Percentiles rank a stretch among this genome's conserved stretches.
phyloP scores from a whole-genome alignment of 1,139 yeast genomes.

The Pichia sp. region DNA sequence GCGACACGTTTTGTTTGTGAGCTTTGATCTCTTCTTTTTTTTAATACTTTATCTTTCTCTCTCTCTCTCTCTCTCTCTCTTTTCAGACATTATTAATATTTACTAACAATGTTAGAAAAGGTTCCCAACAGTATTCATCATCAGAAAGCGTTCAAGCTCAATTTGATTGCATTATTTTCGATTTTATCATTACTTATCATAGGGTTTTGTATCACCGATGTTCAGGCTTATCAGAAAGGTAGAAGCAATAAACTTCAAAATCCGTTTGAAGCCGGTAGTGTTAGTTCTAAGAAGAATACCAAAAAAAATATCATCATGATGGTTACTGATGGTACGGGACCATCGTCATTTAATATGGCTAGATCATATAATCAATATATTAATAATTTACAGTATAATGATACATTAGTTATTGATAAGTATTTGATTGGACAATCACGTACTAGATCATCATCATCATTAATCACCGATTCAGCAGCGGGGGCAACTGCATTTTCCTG shows the following conservation, averaged over 20 bases:
- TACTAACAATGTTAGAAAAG: neutral
- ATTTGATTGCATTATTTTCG: neutral
- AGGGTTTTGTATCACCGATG: slow-evolving; percentile 2
- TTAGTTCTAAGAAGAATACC: neutral
- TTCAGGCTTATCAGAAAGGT: neutral
- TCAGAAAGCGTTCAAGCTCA: neutral
- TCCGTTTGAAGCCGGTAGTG: neutral
- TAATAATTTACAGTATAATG: slow-evolving; percentile 44
- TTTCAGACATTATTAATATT: neutral
- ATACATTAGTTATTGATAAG: slow-evolving; percentile 54
- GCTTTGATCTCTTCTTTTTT: neutral
- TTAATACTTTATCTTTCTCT: neutral
- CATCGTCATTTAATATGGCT: slow-evolving; percentile 70
- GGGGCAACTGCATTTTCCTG: slow-evolving; percentile 91
- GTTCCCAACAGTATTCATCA: too few species aligned
- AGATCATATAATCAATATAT: slow-evolving; percentile 60
- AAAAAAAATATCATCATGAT: slow-evolving; percentile 69
- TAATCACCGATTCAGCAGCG: slow-evolving; percentile 87
- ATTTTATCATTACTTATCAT: neutral
- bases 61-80: neutral
- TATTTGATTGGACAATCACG: slow-evolving; percentile 71
- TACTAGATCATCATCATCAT: slow-evolving; percentile 63
- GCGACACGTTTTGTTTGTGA: neutral
- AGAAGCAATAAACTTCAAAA: neutral
- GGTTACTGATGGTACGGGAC: slow-evolving; percentile 93